Base-by-base conservation (phyloP, 176 grass and related monocot genomes). In the Oropetium thomaeum region DNA sequence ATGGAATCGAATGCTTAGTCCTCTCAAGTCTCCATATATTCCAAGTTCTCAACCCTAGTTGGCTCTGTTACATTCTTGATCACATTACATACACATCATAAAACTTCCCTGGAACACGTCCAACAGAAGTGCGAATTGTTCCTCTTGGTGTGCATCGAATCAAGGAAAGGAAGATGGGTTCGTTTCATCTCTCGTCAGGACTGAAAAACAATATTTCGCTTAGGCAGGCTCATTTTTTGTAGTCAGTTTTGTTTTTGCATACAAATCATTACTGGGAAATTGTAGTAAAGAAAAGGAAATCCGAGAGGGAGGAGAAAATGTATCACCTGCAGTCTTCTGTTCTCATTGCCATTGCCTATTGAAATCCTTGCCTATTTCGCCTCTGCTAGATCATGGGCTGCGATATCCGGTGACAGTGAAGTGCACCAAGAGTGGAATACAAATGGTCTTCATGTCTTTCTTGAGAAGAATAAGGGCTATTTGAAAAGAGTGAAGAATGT, bases 1-100 rank as follows among this genome's bases (percentile, higher is more conserved):
- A 68, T 43, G 22, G 80, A 67, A 82, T 82, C 38, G 15, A 75
- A 75, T 68, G 23, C 48, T 15, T 1, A 71, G 55, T 28, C 8
- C 40, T 38, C 22, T 39, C 0, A 77, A 49, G 65, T 38, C 41
- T 58, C 12, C 2, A 75, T 59, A 67, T 35, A n/a, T 82, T 67
- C 80, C 38, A 68, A 59, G 15, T 76, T 51, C 63, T 40, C 38
- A 16, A 39, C 17, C 17, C 68, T 44, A 75, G 62, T 58, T 68
- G 37, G 10, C 10, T 31, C 29, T 10, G 1, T 28, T 65, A n/a
- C 28, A 20, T 33, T 82, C 37, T 13, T 30, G 0, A 10, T 51
- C 49, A 42, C n/a, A 8, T 27, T 13, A 33, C 14, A n/a, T n/a
- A n/a, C n/a, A n/a, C 13, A 44, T 38, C 61, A 57, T 13, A 65